Evolutionary conservation across 306 rosid genomes (phyloP).

Genomic region (Vachellia collinsii): DNA sequence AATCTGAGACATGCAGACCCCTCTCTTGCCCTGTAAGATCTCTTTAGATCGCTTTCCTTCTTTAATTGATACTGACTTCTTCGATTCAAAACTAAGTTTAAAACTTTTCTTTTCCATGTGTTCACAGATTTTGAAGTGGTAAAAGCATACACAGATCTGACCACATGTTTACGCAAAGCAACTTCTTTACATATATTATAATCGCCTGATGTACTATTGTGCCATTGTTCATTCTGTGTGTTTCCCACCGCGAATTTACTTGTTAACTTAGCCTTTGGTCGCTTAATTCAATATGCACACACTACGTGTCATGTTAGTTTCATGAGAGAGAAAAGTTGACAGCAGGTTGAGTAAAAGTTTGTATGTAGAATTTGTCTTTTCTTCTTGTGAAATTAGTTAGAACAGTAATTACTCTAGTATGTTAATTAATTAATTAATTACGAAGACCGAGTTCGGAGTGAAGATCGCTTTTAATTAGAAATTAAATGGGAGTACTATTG

Average conservation of each 20-base stretch:
- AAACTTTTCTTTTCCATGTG: not conserved
- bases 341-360: slow-evolving; percentile 25
- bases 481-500: slow-evolving; percentile 1
- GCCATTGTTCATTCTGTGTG: not conserved
- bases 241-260: not conserved
- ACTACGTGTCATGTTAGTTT: not conserved
- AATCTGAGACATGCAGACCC: slow-evolving; percentile 64
- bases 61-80: slow-evolving; percentile 23
- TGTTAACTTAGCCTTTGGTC: not conserved
- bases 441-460: not conserved
- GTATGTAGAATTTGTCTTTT: slow-evolving; percentile 47
- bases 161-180: slow-evolving; percentile 32
- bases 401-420: slow-evolving; percentile 34
- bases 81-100: not conserved
- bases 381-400: slow-evolving; percentile 31
- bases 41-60: slow-evolving; percentile 31
- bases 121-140: slow-evolving; percentile 3
- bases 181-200: slow-evolving; percentile 31
- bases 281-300: slow-evolving; percentile 32
- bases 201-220: slow-evolving; percentile 3
- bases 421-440: not conserved
- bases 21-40: slow-evolving; percentile 31
- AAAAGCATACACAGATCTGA: not conserved
- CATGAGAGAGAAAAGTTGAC: slow-evolving; percentile 23
- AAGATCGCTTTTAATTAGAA: not conserved